A percentile compares a stretch with the other conserved stretches of the same genome.
Evolutionary conservation across 495 filamentous ascomycete genomes (phyloP).

Genomic region (Beverwykella pulmonaria): DNA sequence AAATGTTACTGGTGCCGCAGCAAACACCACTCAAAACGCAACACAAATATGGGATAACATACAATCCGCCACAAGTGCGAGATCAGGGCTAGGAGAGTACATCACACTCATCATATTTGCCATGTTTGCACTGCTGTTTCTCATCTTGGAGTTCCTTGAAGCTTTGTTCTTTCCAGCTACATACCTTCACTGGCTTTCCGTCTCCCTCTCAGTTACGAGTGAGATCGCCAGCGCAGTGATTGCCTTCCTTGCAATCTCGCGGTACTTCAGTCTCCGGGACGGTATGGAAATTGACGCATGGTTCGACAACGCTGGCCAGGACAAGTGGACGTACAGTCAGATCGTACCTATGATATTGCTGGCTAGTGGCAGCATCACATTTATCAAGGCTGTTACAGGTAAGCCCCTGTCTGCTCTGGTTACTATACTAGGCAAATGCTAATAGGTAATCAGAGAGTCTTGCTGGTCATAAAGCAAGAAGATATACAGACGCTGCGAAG

Average conservation of each 20-base stretch:
- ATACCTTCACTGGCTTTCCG: not conserved
- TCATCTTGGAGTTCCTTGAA: slow-evolving; percentile 3
- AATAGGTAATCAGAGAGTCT: not conserved
- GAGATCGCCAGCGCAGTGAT: slow-evolving; percentile 1
- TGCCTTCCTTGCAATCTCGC: not conserved
- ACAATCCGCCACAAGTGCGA: not conserved
- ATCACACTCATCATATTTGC: not conserved
- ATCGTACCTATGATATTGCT: slow-evolving; percentile 9
- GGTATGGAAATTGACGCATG: slow-evolving; percentile 16
- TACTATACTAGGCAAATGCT: not conserved
- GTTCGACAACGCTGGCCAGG: slow-evolving; percentile 2
- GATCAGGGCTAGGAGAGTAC: not conserved
- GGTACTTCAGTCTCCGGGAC: not conserved
- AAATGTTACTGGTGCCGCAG: not conserved
- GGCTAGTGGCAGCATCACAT: not conserved
- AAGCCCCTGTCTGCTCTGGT: not conserved
- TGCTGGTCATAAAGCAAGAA: not conserved
- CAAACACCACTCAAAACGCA: not conserved
- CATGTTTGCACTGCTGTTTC: not conserved
- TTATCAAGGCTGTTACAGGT: slow-evolving; percentile 13
- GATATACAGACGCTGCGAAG: not conserved
- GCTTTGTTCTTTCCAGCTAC: not conserved
- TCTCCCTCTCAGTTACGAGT: not conserved
- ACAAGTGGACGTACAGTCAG: slow-evolving; percentile 6
- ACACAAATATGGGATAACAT: slow-evolving; percentile 8